A percentile compares a stretch with the other conserved stretches of the same genome.
Evolutionary conservation across 2,329 filamentous ascomycete genomes (phyloP).

Genomic region (Aureobasidium sp.): DNA sequence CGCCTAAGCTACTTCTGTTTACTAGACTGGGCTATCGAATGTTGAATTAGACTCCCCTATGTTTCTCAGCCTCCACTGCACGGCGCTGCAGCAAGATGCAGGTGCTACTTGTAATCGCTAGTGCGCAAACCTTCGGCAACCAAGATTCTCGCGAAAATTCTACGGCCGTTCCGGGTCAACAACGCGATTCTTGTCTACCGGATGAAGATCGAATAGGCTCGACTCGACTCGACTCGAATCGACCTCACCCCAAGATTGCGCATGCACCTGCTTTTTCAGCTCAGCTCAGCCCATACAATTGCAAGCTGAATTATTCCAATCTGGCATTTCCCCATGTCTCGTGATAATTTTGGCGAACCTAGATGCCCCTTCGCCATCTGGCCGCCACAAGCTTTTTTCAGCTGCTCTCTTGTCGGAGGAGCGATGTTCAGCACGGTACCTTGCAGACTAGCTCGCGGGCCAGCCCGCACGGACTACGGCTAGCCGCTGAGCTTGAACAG

Average conservation of each 20-base stretch:
- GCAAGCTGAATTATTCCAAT: background rate
- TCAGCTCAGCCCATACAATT: background rate
- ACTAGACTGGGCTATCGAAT: slow-evolving; percentile 1
- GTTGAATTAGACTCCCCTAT: slow-evolving; percentile 1
- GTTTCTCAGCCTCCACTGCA: background rate
- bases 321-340: background rate
- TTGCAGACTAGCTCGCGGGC: slow-evolving; percentile 10
- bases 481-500: background rate
- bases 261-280: background rate
- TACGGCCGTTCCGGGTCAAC: background rate
- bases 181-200: background rate
- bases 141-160: slow-evolving; percentile 1
- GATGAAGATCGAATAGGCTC: background rate
- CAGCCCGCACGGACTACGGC: slow-evolving; percentile 1
- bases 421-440: background rate
- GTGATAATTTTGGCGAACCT: background rate
- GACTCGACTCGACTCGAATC: background rate
- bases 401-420: background rate
- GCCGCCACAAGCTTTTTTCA: background rate
- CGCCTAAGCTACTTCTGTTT: background rate
- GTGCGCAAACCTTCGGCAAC: slow-evolving; percentile 7
- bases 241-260: background rate
- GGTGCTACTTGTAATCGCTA: slow-evolving; percentile 3
- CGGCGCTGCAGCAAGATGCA: background rate
- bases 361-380: background rate